Base-by-base conservation (phyloP, 2,329 filamentous ascomycete species). In the Colletotrichum sp. region DNA sequence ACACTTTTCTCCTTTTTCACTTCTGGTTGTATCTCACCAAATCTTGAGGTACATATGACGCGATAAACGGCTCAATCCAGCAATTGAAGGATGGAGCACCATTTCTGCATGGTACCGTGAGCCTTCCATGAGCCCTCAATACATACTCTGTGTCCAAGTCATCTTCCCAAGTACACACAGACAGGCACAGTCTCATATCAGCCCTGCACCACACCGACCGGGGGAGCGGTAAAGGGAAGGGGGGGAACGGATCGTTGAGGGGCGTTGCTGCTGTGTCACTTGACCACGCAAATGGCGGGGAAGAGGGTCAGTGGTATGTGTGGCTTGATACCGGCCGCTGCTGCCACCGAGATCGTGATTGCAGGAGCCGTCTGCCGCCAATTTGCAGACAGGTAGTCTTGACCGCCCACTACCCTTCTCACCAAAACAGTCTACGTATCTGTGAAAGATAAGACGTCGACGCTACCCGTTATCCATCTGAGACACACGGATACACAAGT, bases 251-350 rank as follows among this genome's bases (percentile, higher is more conserved):
- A 32, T 73, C 69, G 18, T 66, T 9, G 34, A 56, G 16, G 56
- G 67, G 56, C 67, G 36, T 69, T 59, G 56, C 56, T 56, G 26
- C 28, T 16, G 36, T 34, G 56, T 75, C 73, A 75, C 69, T 75
- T 73, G 73, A 73, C 62, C 14, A 21, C 14, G n/a, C 7, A 55
- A 68, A 73, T 58, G 55, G 73, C 62, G 69, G 73, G 69, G 69
- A 63, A 26, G 9, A 12, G 28, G 7, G 13, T 32, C 26, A 10
- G 10, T 69, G 13, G 34, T 12, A 28, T 56, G 30, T 48, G 69
- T 73, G 56, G 68, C 69, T 75, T 67, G 62, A 67, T 38, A 62
- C 63, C 18, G 48, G 36, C 4, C 26, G 43, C 30, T 65, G 48
- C 36, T 71, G 28, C 26, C 43, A 55, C 24, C 28, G n/a, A 26